Evolutionary conservation across 192 early-diverging fungal species (phyloP).

Genomic region (Backusella morwellensis): DNA sequence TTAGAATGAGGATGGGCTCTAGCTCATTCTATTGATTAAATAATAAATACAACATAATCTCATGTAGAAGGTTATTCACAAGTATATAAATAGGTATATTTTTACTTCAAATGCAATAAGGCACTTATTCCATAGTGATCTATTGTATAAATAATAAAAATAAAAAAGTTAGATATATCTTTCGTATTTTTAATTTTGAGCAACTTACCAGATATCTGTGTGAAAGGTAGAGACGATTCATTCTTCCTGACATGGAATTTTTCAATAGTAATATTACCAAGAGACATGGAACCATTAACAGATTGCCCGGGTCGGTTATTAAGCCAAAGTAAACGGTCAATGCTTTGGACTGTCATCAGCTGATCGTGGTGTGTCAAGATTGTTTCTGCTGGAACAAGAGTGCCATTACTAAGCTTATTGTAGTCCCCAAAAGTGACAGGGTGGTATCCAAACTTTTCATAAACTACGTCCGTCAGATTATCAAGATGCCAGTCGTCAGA

Average conservation of each 20-base stretch:
- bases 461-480: conserved; percentile 46
- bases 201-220: conserved; percentile 40
- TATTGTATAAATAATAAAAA: background rate
- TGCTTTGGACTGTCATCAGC: conserved; percentile 35
- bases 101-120: conserved; percentile 5
- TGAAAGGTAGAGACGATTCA: conserved; percentile 16
- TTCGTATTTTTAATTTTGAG: background rate
- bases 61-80: background rate
- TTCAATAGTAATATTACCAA: conserved; percentile 23
- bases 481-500: background rate
- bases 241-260: conserved; percentile 19
- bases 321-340: conserved; percentile 28
- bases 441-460: conserved; percentile 61
- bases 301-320: background rate
- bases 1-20: background rate
- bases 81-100: background rate
- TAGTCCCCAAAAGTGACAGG: conserved; percentile 78
- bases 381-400: conserved; percentile 49
- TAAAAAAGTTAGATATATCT: background rate
- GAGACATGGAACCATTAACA: background rate
- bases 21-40: background rate
- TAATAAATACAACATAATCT: background rate
- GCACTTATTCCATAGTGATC: conserved; percentile 45
- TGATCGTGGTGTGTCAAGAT: conserved; percentile 52
- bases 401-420: conserved; percentile 43